Base-by-base conservation (phyloP, 2,329 filamentous ascomycete species). In the Apiospora saccharicola region DNA sequence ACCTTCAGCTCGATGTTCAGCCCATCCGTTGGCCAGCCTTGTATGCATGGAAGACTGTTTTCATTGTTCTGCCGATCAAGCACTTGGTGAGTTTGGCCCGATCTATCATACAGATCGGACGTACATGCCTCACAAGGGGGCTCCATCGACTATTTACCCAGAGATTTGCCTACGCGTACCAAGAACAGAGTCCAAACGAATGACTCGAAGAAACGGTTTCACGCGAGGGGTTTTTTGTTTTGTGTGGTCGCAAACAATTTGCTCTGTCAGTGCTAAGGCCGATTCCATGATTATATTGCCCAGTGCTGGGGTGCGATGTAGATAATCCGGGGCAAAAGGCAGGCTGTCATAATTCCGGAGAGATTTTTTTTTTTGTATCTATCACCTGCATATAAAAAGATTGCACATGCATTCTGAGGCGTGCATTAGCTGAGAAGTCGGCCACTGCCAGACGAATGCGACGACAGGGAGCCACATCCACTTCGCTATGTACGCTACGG, bases 21-120 rank as follows among this genome's bases (percentile, higher is more conserved):
- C 30, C 37, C 30, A 37, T 61, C 53, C 53, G 53, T 37, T 22
- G 26, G 53, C 53, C 53, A 61, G 53, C 53, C 53, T 61, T 34
- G 53, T 19, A 22, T 37, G 30, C 6, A 61, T 19, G 53, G 53
- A 26, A 22, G 16, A 34, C 30, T 22, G 16, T 8, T 22, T 2
- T 22, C 44, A 47, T 19, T 19, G 19, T 10, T 26, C 51, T 30
- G 14, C 34, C 14, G 51, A 57, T 30, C 26, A 57, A 30, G 26
- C 26, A 19, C 14, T 34, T 22, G 22, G 53, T 34, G 30, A 37
- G 30, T 22, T 37, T 22, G 4, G 16, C 53, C 51, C 26, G 26
- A 34, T 34, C 51, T 24, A 14, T 30, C 24, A 19, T 19, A 16
- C 14, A 34, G 51, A 57, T 19, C 5, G 14, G 51, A 34, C 8